A percentile compares a stretch with the other conserved stretches of the same genome.
These are phyloP conservation scores for Corchorus capsularis DNA, from an alignment of 345 rosid species.

Conservation along the genomic window DNA sequence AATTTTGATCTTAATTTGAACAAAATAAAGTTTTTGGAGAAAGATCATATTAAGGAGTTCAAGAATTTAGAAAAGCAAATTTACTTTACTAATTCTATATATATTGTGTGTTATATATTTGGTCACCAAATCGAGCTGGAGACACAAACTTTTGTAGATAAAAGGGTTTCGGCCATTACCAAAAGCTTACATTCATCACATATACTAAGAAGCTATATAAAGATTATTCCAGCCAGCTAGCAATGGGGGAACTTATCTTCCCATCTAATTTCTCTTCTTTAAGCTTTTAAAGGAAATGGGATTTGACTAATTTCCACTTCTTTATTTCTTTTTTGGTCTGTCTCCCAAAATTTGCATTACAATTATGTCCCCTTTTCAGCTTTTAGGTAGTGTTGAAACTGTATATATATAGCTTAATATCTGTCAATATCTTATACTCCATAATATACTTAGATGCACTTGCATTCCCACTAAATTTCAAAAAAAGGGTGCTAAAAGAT, in stretches of 20 bases:
- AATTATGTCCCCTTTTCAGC: neutral
- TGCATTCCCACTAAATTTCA: neutral
- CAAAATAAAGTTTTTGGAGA: neutral
- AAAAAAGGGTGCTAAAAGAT: neutral
- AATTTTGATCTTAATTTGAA: neutral
- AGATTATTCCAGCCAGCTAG: neutral
- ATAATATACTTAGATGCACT: neutral
- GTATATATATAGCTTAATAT: neutral
- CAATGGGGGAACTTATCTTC: constrained; percentile 6
- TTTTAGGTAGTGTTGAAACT: neutral
- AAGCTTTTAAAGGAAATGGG: neutral
- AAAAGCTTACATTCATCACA: neutral
- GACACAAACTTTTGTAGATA: neutral
- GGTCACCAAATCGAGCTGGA: neutral
- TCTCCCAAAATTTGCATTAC: neutral
- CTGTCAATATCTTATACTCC: neutral
- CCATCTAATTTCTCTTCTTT: neutral
- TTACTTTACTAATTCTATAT: neutral
- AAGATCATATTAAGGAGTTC: neutral
- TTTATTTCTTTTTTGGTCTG: neutral
- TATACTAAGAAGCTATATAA: neutral
- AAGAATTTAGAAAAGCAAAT: neutral
- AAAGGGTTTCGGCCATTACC: neutral
- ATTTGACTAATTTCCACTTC: neutral
- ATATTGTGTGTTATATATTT: neutral